phyloP scores from a whole-genome alignment of 371 early-diverging fungal genomes.

The Syncephalis fuscata region DNA sequence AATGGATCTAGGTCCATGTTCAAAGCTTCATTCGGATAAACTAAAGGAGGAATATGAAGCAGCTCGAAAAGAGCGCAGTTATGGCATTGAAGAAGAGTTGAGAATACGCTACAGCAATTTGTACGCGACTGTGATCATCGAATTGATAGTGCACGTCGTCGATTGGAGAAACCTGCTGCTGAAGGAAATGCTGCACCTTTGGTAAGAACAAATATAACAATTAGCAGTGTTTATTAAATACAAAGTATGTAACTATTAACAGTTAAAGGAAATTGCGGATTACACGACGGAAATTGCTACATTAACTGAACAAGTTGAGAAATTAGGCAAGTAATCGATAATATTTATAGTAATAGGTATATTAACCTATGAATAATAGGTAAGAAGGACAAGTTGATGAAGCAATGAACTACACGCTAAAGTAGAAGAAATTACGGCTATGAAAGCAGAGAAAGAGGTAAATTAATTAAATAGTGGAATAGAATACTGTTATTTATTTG shows the following conservation, averaged over 20 bases:
- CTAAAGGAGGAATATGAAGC: conserved; percentile 21
- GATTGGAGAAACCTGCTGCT: conserved; percentile 18
- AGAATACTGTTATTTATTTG: neutral
- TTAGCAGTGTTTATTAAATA: neutral
- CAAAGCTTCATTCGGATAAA: conserved; percentile 19
- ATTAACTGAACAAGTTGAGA: conserved; percentile 16
- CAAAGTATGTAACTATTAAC: neutral
- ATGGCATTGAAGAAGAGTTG: conserved; percentile 18
- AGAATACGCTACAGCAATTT: conserved; percentile 14
- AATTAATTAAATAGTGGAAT: conserved; percentile 1
- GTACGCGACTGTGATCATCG: conserved; percentile 23
- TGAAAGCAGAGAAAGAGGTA: conserved; percentile 17
- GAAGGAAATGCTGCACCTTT: conserved; percentile 11
- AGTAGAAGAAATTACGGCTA: conserved; percentile 14
- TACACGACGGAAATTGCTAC: conserved; percentile 17
- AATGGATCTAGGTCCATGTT: conserved; percentile 23
- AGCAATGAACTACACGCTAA: conserved; percentile 13
- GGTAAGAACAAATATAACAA: conserved; percentile 10
- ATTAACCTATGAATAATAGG: conserved; percentile 3
- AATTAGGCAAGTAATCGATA: conserved; percentile 10
- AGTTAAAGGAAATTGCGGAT: conserved; percentile 19
- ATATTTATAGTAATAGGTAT: neutral
- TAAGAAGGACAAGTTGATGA: conserved; percentile 20
- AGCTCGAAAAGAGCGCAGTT: conserved; percentile 7
- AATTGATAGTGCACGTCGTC: conserved; percentile 13